These are phyloP conservation scores for Bisporella sp. DNA, from an alignment of 2,329 filamentous ascomycete genomes.

Conservation along the genomic window DNA sequence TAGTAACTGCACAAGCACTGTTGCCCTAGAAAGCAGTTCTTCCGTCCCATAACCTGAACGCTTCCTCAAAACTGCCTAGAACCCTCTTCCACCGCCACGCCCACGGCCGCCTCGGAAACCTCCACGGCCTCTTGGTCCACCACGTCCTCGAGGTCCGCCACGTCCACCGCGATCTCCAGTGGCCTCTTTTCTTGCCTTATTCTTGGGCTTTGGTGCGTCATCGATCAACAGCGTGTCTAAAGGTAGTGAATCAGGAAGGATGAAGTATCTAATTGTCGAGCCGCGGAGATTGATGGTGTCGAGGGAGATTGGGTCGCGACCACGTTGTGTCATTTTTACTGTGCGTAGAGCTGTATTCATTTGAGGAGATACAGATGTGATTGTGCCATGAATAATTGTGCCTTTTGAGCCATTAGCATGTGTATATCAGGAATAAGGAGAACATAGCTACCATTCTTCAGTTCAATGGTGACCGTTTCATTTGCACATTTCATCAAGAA, in stretches of 20 bases:
- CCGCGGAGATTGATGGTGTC: conserved; percentile 97
- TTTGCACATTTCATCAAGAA: conserved; percentile 99
- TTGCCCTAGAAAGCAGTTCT: not conserved
- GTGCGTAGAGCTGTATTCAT: conserved; percentile 97
- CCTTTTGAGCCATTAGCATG: conserved; percentile 42
- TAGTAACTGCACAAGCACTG: not conserved
- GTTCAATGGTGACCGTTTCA: conserved; percentile 95
- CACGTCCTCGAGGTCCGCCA: conserved; percentile 40
- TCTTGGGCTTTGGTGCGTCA: conserved; percentile 97
- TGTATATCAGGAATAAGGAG: not conserved
- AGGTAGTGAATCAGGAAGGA: conserved; percentile 90
- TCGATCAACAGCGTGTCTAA: conserved; percentile 94
- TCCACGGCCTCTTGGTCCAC: conserved; percentile 33
- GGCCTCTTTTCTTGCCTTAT: conserved; percentile 94
- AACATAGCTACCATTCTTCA: conserved; percentile 77
- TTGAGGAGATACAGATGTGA: conserved; percentile 91
- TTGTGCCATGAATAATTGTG: conserved; percentile 93
- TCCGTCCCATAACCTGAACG: not conserved
- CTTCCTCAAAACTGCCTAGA: conserved; percentile 18
- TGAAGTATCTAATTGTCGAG: conserved; percentile 92
- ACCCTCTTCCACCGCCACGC: conserved; percentile 36
- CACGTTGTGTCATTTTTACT: conserved; percentile 92
- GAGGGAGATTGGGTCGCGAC: conserved; percentile 78
- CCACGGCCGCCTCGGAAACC: conserved; percentile 34
- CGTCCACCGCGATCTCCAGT: conserved; percentile 43